phyloP scores from a whole-genome alignment of 116 monocot species.

The Posidonia oceanica region DNA sequence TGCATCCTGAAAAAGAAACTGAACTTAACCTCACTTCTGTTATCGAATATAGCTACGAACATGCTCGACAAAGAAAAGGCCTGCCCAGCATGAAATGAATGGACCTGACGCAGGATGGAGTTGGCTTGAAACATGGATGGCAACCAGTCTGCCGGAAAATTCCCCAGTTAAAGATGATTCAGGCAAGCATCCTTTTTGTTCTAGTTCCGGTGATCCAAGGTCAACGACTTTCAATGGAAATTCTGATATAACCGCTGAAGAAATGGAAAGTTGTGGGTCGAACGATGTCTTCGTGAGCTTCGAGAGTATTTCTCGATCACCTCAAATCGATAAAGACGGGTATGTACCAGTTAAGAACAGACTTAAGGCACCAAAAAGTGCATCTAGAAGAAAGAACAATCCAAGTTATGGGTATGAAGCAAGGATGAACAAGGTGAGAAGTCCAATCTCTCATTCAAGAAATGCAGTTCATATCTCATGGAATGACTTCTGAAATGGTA shows the following conservation, averaged over 20 bases:
- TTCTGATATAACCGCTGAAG: constrained; percentile 36
- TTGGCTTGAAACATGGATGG: constrained; percentile 97
- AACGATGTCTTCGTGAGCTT: not conserved
- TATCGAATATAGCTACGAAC: constrained; percentile 34
- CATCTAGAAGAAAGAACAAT: no score
- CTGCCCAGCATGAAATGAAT: constrained; percentile 14
- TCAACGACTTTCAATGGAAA: constrained; percentile 22
- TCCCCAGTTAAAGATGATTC: constrained; percentile 23
- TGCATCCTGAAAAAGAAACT: not conserved
- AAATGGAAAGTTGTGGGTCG: constrained; percentile 67
- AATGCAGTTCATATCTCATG: no score
- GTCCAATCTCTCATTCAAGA: no score
- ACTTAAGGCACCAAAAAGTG: no score
- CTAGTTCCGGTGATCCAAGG: constrained; percentile 2
- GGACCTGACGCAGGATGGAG: constrained; percentile 55
- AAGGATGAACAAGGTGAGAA: no score
- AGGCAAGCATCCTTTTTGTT: constrained; percentile 12
- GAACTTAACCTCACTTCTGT: not conserved
- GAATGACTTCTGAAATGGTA: no score
- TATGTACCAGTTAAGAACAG: no score
- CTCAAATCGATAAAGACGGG: no score
- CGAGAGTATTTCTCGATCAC: no score
- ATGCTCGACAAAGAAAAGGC: constrained; percentile 47
- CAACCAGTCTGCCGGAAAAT: constrained; percentile 40
- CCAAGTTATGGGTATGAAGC: no score